Evolutionary conservation across 768 basidiomycete species (phyloP).

Genomic region (Mycena galopus): DNA sequence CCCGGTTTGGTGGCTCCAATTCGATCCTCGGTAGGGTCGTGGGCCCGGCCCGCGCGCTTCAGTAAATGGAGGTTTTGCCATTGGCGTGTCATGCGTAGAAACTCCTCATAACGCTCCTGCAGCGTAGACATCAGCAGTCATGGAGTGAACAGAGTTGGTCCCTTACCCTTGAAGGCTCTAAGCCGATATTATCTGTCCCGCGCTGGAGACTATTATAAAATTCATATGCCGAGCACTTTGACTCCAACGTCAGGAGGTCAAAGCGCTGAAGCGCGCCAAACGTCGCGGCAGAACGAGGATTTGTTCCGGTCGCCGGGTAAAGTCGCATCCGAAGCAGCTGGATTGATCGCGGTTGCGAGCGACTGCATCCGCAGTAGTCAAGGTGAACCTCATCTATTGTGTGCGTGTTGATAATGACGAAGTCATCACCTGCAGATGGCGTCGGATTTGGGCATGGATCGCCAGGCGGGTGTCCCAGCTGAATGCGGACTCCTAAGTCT

Average conservation of each 20-base stretch:
- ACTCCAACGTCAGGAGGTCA: slow-evolving; percentile 16
- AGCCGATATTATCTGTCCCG: slow-evolving; percentile 30
- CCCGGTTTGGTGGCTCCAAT: too few relatives aligned
- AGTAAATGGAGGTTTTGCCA: slow-evolving; percentile 37
- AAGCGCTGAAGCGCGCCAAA: slow-evolving; percentile 17
- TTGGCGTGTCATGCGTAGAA: slow-evolving; percentile 35
- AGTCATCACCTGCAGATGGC: neutral
- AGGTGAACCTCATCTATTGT: slow-evolving; percentile 1
- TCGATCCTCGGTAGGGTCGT: slow-evolving; percentile 12
- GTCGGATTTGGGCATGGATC: neutral
- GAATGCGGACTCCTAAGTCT: neutral
- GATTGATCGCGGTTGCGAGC: neutral
- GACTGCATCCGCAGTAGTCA: neutral
- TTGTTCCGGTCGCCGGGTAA: neutral
- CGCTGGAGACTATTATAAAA: slow-evolving; percentile 33
- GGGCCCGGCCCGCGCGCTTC: slow-evolving; percentile 35
- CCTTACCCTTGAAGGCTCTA: neutral
- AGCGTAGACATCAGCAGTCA: neutral
- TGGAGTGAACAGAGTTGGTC: too few relatives aligned
- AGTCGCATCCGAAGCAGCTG: neutral
- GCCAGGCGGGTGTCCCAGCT: neutral
- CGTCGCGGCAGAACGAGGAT: neutral
- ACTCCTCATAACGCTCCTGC: slow-evolving; percentile 38
- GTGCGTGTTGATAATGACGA: neutral
- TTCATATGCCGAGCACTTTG: slow-evolving; percentile 33